Evolutionary conservation across 495 filamentous ascomycete species (phyloP).

Genomic region (Letharia lupina): DNA sequence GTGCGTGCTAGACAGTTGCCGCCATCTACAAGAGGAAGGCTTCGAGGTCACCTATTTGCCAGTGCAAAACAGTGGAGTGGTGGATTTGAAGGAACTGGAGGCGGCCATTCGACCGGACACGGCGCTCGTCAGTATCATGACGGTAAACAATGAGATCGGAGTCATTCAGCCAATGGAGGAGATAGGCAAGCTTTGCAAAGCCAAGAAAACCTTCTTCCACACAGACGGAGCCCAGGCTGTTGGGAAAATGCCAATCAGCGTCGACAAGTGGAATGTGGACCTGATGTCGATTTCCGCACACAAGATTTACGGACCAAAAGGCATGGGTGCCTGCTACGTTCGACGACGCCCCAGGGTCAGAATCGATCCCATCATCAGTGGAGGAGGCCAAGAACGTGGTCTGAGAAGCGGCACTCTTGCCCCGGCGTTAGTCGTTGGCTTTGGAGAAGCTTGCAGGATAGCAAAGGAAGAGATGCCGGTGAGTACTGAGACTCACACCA

Average conservation of each 20-base stretch:
- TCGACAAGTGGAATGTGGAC: slow-evolving; percentile 94
- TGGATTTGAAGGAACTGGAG: slow-evolving; percentile 80
- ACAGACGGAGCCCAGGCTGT: slow-evolving; percentile 96
- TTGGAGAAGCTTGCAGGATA: slow-evolving; percentile 91
- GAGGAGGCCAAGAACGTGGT: slow-evolving; percentile 92
- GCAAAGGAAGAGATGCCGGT: slow-evolving; percentile 82
- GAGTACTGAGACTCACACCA: slow-evolving; percentile 32
- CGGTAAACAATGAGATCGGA: slow-evolving; percentile 98
- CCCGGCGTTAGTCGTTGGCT: slow-evolving; percentile 79
- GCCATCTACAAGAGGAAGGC: slow-evolving; percentile 93
- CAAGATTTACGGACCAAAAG: slow-evolving; percentile 98
- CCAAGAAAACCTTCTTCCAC: slow-evolving; percentile 95
- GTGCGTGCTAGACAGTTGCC: slow-evolving; percentile 93
- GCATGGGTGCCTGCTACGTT: slow-evolving; percentile 92
- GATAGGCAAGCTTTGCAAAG: slow-evolving; percentile 85
- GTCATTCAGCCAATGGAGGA: slow-evolving; percentile 92
- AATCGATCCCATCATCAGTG: slow-evolving; percentile 90
- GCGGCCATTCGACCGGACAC: slow-evolving; percentile 87
- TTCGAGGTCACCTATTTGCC: slow-evolving; percentile 94
- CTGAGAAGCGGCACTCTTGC: slow-evolving; percentile 89
- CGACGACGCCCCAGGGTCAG: slow-evolving; percentile 85
- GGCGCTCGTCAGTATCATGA: slow-evolving; percentile 89
- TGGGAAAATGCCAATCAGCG: slow-evolving; percentile 92
- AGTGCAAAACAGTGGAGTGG: slow-evolving; percentile 72
- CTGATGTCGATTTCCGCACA: slow-evolving; percentile 98